A percentile compares a stretch with the other conserved stretches of the same genome.
These are phyloP conservation scores for Daldinia sp. DNA, from an alignment of 2,329 filamentous ascomycete species.

Conservation along the genomic window DNA sequence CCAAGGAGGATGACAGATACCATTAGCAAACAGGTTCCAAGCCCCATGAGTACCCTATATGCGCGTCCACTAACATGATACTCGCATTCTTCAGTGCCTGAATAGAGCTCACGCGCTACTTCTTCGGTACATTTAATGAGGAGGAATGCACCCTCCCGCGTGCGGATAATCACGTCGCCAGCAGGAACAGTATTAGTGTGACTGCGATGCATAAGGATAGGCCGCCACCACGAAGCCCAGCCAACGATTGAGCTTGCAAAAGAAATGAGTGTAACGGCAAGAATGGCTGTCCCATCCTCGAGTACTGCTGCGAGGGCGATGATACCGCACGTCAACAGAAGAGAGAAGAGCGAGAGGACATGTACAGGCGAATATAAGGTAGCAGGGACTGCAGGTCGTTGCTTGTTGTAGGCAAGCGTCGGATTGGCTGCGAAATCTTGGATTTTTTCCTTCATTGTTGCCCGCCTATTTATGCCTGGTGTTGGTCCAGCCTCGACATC, in stretches of 20 bases:
- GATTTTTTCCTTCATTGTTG: constrained; percentile 56
- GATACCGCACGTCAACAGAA: constrained; percentile 62
- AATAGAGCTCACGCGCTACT: constrained; percentile 72
- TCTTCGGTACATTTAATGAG: constrained; percentile 69
- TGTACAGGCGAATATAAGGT: constrained; percentile 65
- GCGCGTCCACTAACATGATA: constrained; percentile 62
- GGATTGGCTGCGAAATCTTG: constrained; percentile 60
- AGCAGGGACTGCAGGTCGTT: constrained; percentile 62
- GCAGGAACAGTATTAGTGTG: constrained; percentile 62
- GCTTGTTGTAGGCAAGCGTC: constrained; percentile 54
- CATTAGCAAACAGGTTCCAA: constrained; percentile 72
- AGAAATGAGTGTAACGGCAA: constrained; percentile 66
- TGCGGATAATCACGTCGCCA: constrained; percentile 72
- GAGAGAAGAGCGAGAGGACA: constrained; percentile 65
- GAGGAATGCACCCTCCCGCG: constrained; percentile 70
- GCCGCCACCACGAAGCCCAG: constrained; percentile 69
- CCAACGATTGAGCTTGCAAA: constrained; percentile 66
- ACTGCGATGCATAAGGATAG: constrained; percentile 64
- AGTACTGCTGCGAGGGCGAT: constrained; percentile 58
- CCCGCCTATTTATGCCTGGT: constrained; percentile 49
- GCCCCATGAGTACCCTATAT: constrained; percentile 67
- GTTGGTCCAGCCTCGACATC: constrained; percentile 46
- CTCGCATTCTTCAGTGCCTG: constrained; percentile 69
- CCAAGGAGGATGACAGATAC: constrained; percentile 70
- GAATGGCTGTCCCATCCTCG: constrained; percentile 63